A percentile compares a stretch with the other conserved stretches of the same genome.
Evolutionary conservation across 2,329 filamentous ascomycete genomes (phyloP).

Genomic region (Saccharata proteae): DNA sequence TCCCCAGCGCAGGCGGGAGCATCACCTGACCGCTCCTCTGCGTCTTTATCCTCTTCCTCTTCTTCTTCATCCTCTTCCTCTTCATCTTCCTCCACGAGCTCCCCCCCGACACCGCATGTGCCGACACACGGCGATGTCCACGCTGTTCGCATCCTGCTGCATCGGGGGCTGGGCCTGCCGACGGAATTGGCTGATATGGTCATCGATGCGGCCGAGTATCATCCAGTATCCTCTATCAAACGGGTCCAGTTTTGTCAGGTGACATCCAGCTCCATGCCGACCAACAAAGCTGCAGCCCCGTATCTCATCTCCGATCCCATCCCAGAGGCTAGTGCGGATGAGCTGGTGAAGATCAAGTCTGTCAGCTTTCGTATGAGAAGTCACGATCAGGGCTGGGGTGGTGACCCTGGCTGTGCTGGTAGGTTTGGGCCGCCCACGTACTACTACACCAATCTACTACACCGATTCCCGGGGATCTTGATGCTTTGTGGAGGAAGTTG

Average conservation of each 20-base stretch:
- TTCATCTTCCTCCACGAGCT: too few species aligned
- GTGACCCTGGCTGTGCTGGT: background rate
- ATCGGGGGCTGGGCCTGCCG: constrained; percentile 3
- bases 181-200: constrained; percentile 4
- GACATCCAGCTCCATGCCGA: constrained; percentile 1
- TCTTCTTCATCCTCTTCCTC: too few species aligned
- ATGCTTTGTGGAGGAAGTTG: too few species aligned
- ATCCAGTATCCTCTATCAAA: too few species aligned
- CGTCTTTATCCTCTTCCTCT: too few species aligned
- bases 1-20: too few species aligned
- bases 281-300: constrained; percentile 1
- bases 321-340: constrained; percentile 8
- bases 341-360: constrained; percentile 14
- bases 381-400: constrained; percentile 22
- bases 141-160: constrained; percentile 1
- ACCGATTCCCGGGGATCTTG: too few species aligned
- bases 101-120: background rate
- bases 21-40: too few species aligned
- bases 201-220: constrained; percentile 7
- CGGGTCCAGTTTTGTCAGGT: too few species aligned
- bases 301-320: constrained; percentile 2
- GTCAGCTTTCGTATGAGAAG: constrained; percentile 16
- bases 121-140: constrained; percentile 1
- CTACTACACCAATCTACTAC: too few species aligned
- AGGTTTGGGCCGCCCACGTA: background rate